Base-by-base conservation (phyloP, 441 rosid species). In the Melastoma candidum region DNA sequence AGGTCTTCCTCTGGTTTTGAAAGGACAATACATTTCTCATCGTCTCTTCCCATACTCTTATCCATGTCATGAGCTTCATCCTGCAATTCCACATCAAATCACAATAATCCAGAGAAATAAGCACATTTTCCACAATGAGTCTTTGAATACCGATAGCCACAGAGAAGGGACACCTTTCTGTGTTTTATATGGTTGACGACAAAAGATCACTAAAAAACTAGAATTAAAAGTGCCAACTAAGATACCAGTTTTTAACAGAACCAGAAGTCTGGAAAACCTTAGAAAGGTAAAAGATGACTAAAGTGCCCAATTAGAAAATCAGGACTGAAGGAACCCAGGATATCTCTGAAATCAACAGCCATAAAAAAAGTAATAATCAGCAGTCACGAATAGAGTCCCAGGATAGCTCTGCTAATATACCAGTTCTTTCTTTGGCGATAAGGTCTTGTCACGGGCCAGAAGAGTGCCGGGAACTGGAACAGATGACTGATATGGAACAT, bases 401-500 rank as follows among this genome's bases (percentile, higher is more conserved):
- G 22, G 22, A 17, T 17, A 17, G 22, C 22, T 17, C 22, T 17
- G 22, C 22, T 17, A 29, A 29, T 29, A 29, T 60, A 81, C 96
- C 84, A 77, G 79, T 64, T 61, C 71, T 60, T 59, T 59, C 58
- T 49, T 79, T 44, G 78, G 66, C 67, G 75, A 73, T 46, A 79
- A 69, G 46, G 73, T 72, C 7, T 74, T 74, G 63, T 70, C 80
- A 29, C 81, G 67, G 51, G 73, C 84, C 8, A 57, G 53, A 24
- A 78, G 68, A 11, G 82, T 66, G 47, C 79, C 70, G 3, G 85
- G 77, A 71, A 69, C 66, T 7, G 74, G 69, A 59, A 67, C 60
- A 63, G 97, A 93, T 13, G 96, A 86, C 41, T 74, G 95, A 10
- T 95, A 81, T 59, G 96, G 84, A 60, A 68, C 73, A 71, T 86